Percentiles rank a stretch among this genome's conserved stretches.
Evolutionary conservation across 495 filamentous ascomycete species (phyloP).

Genomic region (Xylaria palmicola): DNA sequence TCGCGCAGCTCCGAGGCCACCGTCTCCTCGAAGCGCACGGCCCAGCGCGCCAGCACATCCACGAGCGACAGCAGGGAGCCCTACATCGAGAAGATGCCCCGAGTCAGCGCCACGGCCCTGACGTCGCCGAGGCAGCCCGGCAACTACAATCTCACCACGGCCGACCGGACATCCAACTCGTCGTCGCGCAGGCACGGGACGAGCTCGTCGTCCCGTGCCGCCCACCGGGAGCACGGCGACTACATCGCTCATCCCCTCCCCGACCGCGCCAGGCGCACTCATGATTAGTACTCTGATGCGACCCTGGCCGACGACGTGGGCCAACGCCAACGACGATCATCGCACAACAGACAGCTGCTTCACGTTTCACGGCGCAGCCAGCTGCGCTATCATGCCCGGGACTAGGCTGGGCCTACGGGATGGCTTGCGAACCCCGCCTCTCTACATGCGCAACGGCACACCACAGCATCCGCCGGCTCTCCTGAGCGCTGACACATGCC

Average conservation of each 20-base stretch:
- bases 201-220: background rate
- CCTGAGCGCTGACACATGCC: background rate
- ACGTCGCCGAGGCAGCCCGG: slow-evolving; percentile 16
- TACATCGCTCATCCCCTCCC: slow-evolving; percentile 15
- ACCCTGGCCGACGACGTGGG: background rate
- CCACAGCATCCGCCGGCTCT: background rate
- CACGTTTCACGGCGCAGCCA: background rate
- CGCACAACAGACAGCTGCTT: background rate
- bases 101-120: slow-evolving; percentile 5
- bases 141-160: slow-evolving; percentile 4
- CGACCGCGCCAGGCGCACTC: slow-evolving; percentile 1
- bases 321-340: background rate
- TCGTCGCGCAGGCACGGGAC: slow-evolving; percentile 5
- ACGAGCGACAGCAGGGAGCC: slow-evolving; percentile 23
- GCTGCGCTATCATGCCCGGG: background rate
- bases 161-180: background rate
- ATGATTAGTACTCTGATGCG: background rate
- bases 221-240: slow-evolving; percentile 5
- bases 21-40: slow-evolving; percentile 20
- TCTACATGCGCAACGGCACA: background rate
- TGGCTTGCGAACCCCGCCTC: background rate
- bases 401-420: background rate
- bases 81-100: slow-evolving; percentile 32
- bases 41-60: slow-evolving; percentile 17
- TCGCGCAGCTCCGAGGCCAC: slow-evolving; percentile 14